Evolutionary conservation across 805 yeast genomes (phyloP).

Genomic region (Alloascoidea hylecoeti): DNA sequence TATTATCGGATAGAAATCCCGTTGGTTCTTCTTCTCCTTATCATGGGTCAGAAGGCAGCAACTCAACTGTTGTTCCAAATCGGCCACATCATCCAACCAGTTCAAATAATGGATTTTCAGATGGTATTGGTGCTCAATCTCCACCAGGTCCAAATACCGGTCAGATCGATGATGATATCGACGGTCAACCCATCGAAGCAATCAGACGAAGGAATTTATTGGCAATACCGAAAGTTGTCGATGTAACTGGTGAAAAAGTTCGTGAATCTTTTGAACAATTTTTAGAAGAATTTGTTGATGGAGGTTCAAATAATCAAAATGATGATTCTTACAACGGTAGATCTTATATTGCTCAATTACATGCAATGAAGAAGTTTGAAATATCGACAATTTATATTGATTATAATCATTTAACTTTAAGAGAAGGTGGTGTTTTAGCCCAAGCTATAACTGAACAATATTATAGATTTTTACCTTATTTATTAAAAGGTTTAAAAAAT

Average conservation of each 20-base stretch:
- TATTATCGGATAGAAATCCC: neutral
- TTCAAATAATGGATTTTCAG: neutral
- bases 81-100: conserved; percentile 1
- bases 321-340: conserved; percentile 26
- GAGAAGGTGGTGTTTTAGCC: conserved; percentile 73
- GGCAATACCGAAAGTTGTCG: conserved; percentile 76
- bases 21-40: neutral
- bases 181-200: conserved; percentile 12
- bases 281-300: conserved; percentile 47
- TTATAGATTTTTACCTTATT: conserved; percentile 81
- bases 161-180: conserved; percentile 11
- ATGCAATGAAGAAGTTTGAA: conserved; percentile 66
- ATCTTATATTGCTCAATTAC: conserved; percentile 66
- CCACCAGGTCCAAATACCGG: neutral
- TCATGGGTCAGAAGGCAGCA: neutral
- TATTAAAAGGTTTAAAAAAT: conserved; percentile 59
- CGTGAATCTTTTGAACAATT: conserved; percentile 83
- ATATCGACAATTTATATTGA: conserved; percentile 72
- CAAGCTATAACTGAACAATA: conserved; percentile 84
- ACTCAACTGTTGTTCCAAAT: neutral
- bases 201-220: conserved; percentile 42
- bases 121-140: neutral
- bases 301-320: conserved; percentile 17
- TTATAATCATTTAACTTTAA: conserved; percentile 58
- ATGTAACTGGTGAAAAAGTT: conserved; percentile 87